Evolutionary conservation across 2,329 filamentous ascomycete species (phyloP).

Genomic region (Alternaria postmessia): DNA sequence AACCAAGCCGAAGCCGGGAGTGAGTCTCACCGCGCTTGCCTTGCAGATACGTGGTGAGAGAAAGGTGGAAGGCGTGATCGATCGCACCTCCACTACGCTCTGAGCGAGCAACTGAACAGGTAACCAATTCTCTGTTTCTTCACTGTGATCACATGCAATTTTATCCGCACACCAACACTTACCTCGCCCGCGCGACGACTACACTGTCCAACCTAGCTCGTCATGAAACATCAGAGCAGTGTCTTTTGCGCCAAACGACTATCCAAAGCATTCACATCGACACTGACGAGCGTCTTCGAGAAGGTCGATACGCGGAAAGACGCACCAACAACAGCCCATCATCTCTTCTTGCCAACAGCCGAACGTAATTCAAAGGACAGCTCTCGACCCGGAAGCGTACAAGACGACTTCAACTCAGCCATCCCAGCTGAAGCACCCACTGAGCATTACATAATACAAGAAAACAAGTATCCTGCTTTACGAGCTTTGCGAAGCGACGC

Average conservation of each 20-base stretch:
- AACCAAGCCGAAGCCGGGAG: background rate
- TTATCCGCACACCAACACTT: background rate
- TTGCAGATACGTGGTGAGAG: background rate
- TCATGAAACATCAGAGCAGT: slow-evolving; percentile 10
- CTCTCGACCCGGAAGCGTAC: slow-evolving; percentile 1
- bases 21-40: slow-evolving; percentile 6
- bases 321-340: background rate
- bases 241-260: slow-evolving; percentile 10
- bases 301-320: slow-evolving; percentile 7
- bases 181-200: background rate
- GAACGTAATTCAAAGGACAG: background rate
- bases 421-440: slow-evolving; percentile 19
- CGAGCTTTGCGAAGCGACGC: slow-evolving; percentile 21
- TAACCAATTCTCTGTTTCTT: background rate
- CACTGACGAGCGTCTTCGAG: slow-evolving; percentile 13
- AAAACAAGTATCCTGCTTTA: slow-evolving; percentile 21
- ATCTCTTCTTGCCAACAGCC: background rate
- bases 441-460: slow-evolving; percentile 15
- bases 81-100: background rate
- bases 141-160: background rate
- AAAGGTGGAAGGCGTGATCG: slow-evolving; percentile 5
- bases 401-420: slow-evolving; percentile 13
- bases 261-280: slow-evolving; percentile 10
- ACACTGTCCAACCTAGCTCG: background rate
- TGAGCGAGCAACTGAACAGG: background rate